Conservation (phyloP, 2,329 filamentous ascomycete species). For the Botryotinia convoluta region DNA sequence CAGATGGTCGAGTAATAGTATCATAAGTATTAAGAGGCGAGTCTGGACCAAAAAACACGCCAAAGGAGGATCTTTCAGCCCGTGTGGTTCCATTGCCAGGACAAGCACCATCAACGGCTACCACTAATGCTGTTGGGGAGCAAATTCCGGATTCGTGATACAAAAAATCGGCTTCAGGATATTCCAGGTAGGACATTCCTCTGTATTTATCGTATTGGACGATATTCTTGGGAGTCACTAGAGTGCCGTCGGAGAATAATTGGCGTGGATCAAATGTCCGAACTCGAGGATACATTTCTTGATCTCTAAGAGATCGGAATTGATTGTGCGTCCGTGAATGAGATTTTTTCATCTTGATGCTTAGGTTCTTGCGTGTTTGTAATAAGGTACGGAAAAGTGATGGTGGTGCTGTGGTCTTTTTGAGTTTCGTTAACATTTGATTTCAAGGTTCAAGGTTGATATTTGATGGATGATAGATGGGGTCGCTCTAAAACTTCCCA, state of each 20-base stretch:
- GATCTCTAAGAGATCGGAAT: background rate
- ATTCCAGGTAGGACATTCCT: background rate
- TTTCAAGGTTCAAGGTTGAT: background rate
- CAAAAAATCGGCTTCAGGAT: too few species aligned
- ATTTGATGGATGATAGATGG: background rate
- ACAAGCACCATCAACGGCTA: background rate
- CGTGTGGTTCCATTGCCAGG: background rate
- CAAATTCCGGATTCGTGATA: fast-evolving
- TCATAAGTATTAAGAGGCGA: background rate
- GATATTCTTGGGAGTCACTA: background rate
- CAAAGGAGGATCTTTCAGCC: background rate
- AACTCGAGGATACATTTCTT: background rate
- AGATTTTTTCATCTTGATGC: background rate
- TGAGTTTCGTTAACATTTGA: background rate
- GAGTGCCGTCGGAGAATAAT: background rate
- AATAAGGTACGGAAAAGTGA: too few species aligned
- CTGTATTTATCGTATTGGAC: background rate
- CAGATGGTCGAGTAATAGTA: background rate
- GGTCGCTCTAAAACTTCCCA: too few species aligned
- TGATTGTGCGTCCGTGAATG: background rate
- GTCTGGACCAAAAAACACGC: background rate
- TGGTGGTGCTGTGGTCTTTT: too few species aligned
- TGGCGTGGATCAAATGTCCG: background rate
- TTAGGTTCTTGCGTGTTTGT: background rate
- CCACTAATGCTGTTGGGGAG: background rate